These are phyloP conservation scores for Cryptosporidium felis DNA, from an alignment of 169 alveolate species.

Conservation along the genomic window DNA sequence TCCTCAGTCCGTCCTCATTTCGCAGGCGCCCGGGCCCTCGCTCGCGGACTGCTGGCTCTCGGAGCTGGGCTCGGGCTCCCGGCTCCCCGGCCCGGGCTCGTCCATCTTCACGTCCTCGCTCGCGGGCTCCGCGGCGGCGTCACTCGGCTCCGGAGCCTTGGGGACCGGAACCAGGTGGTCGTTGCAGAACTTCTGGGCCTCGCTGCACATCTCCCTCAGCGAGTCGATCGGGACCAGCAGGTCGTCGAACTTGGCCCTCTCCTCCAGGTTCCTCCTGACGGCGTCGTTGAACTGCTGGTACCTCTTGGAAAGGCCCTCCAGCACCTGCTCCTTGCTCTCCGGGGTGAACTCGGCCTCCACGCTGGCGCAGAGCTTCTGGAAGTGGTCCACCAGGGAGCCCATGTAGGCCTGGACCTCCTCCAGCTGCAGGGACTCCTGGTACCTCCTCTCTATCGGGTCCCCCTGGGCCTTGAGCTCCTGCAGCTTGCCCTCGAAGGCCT, in stretches of 20 bases:
- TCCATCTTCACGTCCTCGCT: background rate
- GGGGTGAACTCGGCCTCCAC: slow-evolving; percentile 53
- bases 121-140: too few relatives aligned
- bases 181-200: slow-evolving; percentile 34
- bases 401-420: slow-evolving; percentile 45
- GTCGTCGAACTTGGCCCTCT: slow-evolving; percentile 14
- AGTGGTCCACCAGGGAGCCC: slow-evolving; percentile 39
- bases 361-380: slow-evolving; percentile 18
- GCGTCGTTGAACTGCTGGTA: slow-evolving; percentile 45
- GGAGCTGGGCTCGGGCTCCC: background rate
- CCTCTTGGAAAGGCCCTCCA: slow-evolving; percentile 8
- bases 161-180: slow-evolving; percentile 39
- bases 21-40: background rate
- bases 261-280: slow-evolving; percentile 40
- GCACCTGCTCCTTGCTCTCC: slow-evolving; percentile 36
- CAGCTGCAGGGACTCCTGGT: slow-evolving; percentile 31
- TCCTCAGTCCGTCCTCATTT: background rate
- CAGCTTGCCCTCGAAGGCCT: slow-evolving; percentile 59
- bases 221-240: slow-evolving; percentile 26
- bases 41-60: background rate
- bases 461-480: slow-evolving; percentile 36
- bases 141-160: background rate
- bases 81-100: background rate
- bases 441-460: slow-evolving; percentile 66
- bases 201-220: slow-evolving; percentile 35